Evolutionary conservation across 352 stramenopile genomes (phyloP), one percentile per base, ranked within the genome.

Genomic region (Pythium brachiatum): DNA sequence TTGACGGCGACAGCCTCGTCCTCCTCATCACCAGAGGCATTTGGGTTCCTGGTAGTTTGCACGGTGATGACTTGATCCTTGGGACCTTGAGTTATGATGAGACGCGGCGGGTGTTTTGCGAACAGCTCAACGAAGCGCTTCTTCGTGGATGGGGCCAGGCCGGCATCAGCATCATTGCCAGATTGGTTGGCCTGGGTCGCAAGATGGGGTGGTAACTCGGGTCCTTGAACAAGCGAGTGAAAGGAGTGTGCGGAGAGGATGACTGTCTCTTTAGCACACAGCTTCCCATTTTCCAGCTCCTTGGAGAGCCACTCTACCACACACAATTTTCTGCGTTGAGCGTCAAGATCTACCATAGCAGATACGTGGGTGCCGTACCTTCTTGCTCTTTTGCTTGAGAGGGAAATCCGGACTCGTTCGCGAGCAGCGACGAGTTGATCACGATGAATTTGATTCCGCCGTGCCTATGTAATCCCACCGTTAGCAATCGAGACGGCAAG

Each of bases 371-470:
- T 13, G 21, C 31, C 25, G 13, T 23, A 95, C 86, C 77, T 76
- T 86, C 72, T 69, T 90, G 86, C 7, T 54, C 64, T 56, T 65
- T 59, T 13, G 77, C 66, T 57, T 80, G 57, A 0, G 81, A 53
- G 5, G 36, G 20, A 18, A 83, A 75, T 1, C 72, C 32, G 0
- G 66, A 56, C 13, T 69, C 54, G 26, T 73, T 53, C 34, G 53
- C 59, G 0, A 90, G 47, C 29, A 88, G 44, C 2, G 75, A 69
- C 8, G 83, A 86, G 47, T 95, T 90, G 31, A 80, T 44, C 18
- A 93, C 82, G 31, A 95, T 87, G 46, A 76, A 90, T 55, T 93
- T 95, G 59, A 90, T 79, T 8, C 83, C 86, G 15, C 82, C 82
- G 44, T 81, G 76, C 85, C 85, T 94, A 41, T 9, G 18, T 13